A percentile compares a stretch with the other conserved stretches of the same genome.
Conservation (phyloP, 148 eudicot species). For the Linanthus parryae region DNA sequence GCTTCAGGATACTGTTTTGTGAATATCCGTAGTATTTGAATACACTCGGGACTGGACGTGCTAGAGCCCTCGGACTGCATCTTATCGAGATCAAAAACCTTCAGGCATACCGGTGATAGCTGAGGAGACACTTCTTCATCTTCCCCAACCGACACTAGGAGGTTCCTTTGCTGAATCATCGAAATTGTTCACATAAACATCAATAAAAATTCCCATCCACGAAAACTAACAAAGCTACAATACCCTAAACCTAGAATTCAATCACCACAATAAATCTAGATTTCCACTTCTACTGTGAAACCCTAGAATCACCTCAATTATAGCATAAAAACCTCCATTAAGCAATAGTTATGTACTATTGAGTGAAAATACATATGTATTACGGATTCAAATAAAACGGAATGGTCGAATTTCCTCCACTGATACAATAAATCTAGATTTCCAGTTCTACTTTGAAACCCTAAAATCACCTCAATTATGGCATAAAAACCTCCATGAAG, state of each 20-base stretch:
- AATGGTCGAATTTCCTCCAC: too few relatives aligned
- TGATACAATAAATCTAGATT: too few relatives aligned
- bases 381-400: too few relatives aligned
- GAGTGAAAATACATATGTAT: not conserved
- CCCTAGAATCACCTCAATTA: not conserved
- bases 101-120: conserved; percentile 63
- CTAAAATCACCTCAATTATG: not conserved
- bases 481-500: not conserved
- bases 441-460: too few relatives aligned
- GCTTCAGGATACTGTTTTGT: conserved; percentile 89
- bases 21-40: conserved; percentile 87
- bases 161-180: conserved; percentile 75
- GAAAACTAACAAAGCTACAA: not conserved
- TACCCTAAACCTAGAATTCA: not conserved
- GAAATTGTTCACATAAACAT: not conserved
- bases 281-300: too few relatives aligned
- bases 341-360: not conserved
- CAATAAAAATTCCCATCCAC: not conserved
- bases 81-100: conserved; percentile 93
- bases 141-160: conserved; percentile 83
- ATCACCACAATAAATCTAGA: not conserved
- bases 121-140: conserved; percentile 82
- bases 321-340: not conserved
- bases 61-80: conserved; percentile 74
- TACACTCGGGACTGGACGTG: conserved; percentile 73